Base-by-base conservation (phyloP, 352 stramenopile species). In the Pythium sp. region DNA sequence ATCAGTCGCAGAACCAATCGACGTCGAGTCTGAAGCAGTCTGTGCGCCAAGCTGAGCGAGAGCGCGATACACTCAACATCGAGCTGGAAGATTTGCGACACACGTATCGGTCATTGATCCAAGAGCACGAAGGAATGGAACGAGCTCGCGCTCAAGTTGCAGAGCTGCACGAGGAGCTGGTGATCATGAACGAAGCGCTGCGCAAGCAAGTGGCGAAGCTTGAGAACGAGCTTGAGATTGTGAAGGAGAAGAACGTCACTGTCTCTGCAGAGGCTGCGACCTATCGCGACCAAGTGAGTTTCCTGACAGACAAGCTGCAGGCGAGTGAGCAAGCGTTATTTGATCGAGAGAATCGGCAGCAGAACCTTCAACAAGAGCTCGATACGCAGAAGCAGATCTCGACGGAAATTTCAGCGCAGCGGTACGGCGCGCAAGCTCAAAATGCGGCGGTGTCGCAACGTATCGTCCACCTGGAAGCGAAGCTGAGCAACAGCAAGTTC, bases 211-310 rank as follows among this genome's bases (percentile, higher is more conserved):
- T 85, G 8, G 62, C 72, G 54, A 78, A 76, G 58, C 67, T 86
- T 26, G 73, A 87, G n/a, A 90, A 87, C 30, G 86, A 94, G 51
- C 36, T 87, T 0, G 74, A 87, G 12, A 28, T 76, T 15, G 46
- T 89, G 5, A 69, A 72, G 22, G 72, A 89, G 38, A 89, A 92
- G 68, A 88, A 87, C 30, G 64, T 68, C 8, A 91, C 74, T 5
- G 69, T 92, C 7, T 64, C 73, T 32, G 81, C 79, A 0, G 86
- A 95, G 69, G 72, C 70, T 20, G 64, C 72, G 5, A 87, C 87
- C 20, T 92, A 91, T 65, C 75, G 86, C 11, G 84, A 93, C n/a
- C 87, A 95, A 71, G 83, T 95, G 24, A 92, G 72, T 49, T 89
- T 91, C 51, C 67, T 95, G 18, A 91, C 86, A 1, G 82, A 93